These are phyloP conservation scores for Tetrahymena borealis DNA, from an alignment of 73 alveolate genomes.

Conservation along the genomic window DNA sequence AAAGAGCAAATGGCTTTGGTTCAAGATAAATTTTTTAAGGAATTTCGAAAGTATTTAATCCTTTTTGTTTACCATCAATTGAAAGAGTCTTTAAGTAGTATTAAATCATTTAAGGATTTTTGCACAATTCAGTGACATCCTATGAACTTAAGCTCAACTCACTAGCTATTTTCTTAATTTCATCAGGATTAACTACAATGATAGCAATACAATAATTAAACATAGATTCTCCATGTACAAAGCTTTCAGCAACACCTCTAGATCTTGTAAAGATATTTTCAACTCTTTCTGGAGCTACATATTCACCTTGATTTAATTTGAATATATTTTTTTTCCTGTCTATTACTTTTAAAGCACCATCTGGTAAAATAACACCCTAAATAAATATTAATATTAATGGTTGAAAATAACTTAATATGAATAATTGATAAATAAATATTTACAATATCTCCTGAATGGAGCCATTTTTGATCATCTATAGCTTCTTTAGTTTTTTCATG, in stretches of 20 bases:
- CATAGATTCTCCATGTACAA: conserved; percentile 89
- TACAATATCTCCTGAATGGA: conserved; percentile 89
- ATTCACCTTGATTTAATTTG: conserved; percentile 94
- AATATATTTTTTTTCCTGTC: conserved; percentile 97
- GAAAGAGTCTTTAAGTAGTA: background rate
- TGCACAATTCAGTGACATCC: background rate
- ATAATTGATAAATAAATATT: conserved; percentile 7
- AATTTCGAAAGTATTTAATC: background rate
- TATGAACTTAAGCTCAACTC: background rate
- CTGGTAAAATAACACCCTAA: conserved; percentile 59
- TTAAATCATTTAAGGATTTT: background rate
- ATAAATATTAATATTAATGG: background rate
- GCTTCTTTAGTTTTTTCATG: conserved; percentile 66
- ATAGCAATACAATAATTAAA: conserved; percentile 61
- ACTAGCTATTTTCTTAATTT: conserved; percentile 41
- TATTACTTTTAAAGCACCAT: conserved; percentile 82
- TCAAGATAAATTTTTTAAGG: background rate
- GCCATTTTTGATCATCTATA: conserved; percentile 85
- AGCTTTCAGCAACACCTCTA: conserved; percentile 65
- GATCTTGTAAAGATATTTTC: conserved; percentile 70
- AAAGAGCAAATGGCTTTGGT: background rate
- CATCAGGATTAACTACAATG: conserved; percentile 68
- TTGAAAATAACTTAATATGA: background rate
- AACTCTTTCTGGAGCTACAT: conserved; percentile 95
- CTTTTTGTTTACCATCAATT: background rate